A percentile compares a stretch with the other conserved stretches of the same genome.
phyloP scores from a whole-genome alignment of 2,329 filamentous ascomycete species.

The Mycogone perniciosa region DNA sequence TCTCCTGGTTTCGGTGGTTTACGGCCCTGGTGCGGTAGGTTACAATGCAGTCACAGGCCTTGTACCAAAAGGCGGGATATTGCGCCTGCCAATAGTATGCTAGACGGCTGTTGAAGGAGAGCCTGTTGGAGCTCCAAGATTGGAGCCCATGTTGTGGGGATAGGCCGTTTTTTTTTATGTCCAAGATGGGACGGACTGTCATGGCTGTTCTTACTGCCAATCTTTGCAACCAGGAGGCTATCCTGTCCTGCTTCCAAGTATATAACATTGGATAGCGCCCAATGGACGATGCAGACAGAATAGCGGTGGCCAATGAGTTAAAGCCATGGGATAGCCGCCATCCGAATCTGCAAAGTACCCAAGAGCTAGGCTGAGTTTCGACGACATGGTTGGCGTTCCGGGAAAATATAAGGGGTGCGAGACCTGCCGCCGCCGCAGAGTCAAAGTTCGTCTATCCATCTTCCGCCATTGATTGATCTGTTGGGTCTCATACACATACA shows the following conservation, averaged over 20 bases:
- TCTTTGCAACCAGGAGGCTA: constrained; percentile 5
- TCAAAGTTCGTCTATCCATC: constrained; percentile 41
- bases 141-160: constrained; percentile 11
- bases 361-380: neutral
- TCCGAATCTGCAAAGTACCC: neutral
- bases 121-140: constrained; percentile 5
- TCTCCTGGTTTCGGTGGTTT: constrained; percentile 6
- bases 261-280: constrained; percentile 6
- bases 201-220: neutral
- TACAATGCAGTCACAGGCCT: constrained; percentile 6
- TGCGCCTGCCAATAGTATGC: constrained; percentile 3
- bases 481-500: neutral
- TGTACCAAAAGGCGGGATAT: constrained; percentile 8
- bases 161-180: neutral
- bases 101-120: neutral
- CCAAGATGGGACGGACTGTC: neutral
- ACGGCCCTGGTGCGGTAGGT: constrained; percentile 3
- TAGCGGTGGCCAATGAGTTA: constrained; percentile 12
- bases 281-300: constrained; percentile 8
- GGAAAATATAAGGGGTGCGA: constrained; percentile 61
- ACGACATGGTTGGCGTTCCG: constrained; percentile 53
- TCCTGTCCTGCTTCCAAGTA: constrained; percentile 5
- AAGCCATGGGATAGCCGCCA: neutral
- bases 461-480: neutral
- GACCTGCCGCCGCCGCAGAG: constrained; percentile 52